Conservation (phyloP, 176 grass and related monocot species). For the Raddia guianensis region DNA sequence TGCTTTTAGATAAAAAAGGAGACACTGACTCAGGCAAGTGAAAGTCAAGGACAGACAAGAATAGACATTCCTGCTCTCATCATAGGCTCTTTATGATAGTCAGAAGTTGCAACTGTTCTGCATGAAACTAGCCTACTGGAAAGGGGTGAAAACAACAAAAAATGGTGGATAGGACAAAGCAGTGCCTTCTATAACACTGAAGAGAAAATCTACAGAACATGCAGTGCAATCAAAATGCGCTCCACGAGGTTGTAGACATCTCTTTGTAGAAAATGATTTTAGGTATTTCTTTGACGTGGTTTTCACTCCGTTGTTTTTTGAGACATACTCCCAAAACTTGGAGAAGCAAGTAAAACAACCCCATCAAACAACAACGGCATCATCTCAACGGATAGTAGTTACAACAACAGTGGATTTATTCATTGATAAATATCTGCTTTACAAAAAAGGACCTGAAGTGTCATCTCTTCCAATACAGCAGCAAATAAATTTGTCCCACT, state of each 20-base stretch:
- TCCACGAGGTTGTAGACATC: slow-evolving; percentile 19
- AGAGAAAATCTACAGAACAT: slow-evolving; percentile 16
- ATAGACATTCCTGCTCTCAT: slow-evolving; percentile 40
- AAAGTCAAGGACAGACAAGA: background rate
- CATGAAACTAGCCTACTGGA: slow-evolving; percentile 39
- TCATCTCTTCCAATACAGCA: slow-evolving; percentile 98
- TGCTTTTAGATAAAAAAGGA: slow-evolving; percentile 5
- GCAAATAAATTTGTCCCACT: slow-evolving; percentile 95
- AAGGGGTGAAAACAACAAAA: slow-evolving; percentile 43
- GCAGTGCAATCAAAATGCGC: slow-evolving; percentile 36
- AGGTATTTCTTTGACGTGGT: slow-evolving; percentile 32
- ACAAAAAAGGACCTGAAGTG: slow-evolving; percentile 99
- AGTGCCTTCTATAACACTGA: slow-evolving; percentile 27
- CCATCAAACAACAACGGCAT: slow-evolving; percentile 47
- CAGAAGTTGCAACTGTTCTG: slow-evolving; percentile 29
- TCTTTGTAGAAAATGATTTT: slow-evolving; percentile 23
- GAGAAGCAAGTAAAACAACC: slow-evolving; percentile 50
- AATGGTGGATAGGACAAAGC: slow-evolving; percentile 28
- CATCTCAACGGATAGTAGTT: slow-evolving; percentile 56
- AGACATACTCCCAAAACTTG: slow-evolving; percentile 23
- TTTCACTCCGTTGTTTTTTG: slow-evolving; percentile 27
- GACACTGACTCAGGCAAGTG: background rate
- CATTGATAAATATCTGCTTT: slow-evolving; percentile 80
- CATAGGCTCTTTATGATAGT: slow-evolving; percentile 40
- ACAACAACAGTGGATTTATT: slow-evolving; percentile 67